These are phyloP conservation scores for Rhynchospora pubera DNA, from an alignment of 176 grass and related monocot species.

Conservation along the genomic window DNA sequence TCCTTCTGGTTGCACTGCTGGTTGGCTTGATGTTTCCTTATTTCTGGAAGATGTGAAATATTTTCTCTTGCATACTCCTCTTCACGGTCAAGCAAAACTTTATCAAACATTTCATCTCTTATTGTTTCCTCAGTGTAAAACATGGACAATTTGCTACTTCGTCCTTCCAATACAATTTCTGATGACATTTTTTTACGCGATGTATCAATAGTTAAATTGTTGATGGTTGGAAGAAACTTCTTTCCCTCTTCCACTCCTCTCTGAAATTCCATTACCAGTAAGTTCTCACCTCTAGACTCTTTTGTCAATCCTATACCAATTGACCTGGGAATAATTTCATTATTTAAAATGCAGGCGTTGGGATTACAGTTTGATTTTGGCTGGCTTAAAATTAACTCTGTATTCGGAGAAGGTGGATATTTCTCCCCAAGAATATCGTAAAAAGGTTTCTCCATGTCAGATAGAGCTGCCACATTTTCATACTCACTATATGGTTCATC, in stretches of 20 bases:
- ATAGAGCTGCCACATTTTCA: conserved; percentile 18
- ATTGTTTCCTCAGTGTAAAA: conserved; percentile 23
- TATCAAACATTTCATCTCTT: conserved; percentile 35
- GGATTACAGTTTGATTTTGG: neutral
- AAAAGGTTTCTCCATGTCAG: conserved; percentile 31
- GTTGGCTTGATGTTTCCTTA: conserved; percentile 25
- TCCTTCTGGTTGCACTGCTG: conserved; percentile 19
- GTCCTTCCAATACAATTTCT: neutral
- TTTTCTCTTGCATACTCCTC: conserved; percentile 8
- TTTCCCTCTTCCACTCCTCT: conserved; percentile 32
- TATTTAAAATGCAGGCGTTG: neutral
- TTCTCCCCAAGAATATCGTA: conserved; percentile 33
- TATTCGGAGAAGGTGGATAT: conserved; percentile 5
- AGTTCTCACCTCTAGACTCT: neutral
- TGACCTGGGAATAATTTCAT: neutral
- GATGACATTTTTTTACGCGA: neutral
- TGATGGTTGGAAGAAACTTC: conserved; percentile 26
- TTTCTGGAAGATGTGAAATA: conserved; percentile 15
- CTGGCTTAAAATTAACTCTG: neutral
- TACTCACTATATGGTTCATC: conserved; percentile 15
- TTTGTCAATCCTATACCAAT: neutral
- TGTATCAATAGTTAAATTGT: conserved; percentile 39
- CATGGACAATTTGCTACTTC: conserved; percentile 23
- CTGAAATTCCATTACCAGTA: conserved; percentile 24
- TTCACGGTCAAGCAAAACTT: conserved; percentile 26